phyloP scores from a whole-genome alignment of 331 rosid genomes.

The Acacia pycnantha region DNA sequence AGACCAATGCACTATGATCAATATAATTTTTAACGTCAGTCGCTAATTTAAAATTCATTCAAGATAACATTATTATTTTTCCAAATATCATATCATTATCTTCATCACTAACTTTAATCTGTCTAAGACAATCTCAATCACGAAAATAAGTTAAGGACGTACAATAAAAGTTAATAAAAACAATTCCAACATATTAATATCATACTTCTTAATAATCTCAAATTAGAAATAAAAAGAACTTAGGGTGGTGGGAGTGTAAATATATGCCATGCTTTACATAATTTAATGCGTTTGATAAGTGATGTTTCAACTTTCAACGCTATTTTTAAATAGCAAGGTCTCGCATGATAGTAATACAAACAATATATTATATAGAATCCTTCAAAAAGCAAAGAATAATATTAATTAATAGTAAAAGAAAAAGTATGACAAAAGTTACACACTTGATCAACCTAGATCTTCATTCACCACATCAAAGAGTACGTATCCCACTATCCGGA shows the following conservation, averaged over 20 bases:
- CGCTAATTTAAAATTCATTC: background rate
- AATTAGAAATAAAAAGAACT: background rate
- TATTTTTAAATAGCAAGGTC: background rate
- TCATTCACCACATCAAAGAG: background rate
- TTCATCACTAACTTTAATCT: background rate
- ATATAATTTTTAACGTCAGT: background rate
- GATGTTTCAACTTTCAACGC: background rate
- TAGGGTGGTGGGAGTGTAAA: background rate
- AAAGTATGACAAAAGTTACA: background rate
- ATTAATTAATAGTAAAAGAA: background rate
- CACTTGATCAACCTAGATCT: background rate
- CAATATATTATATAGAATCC: background rate
- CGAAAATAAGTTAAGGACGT: background rate
- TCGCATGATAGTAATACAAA: background rate
- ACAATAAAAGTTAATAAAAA: too few species aligned
- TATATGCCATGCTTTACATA: background rate
- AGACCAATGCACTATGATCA: background rate
- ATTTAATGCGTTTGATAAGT: background rate
- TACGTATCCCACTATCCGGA: background rate
- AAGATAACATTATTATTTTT: background rate
- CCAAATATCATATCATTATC: background rate
- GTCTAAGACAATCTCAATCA: background rate
- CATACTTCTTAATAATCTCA: background rate
- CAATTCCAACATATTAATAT: too few species aligned
- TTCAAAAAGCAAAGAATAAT: background rate